Conservation (phyloP, 306 rosid genomes). For the Malus domestica region DNA sequence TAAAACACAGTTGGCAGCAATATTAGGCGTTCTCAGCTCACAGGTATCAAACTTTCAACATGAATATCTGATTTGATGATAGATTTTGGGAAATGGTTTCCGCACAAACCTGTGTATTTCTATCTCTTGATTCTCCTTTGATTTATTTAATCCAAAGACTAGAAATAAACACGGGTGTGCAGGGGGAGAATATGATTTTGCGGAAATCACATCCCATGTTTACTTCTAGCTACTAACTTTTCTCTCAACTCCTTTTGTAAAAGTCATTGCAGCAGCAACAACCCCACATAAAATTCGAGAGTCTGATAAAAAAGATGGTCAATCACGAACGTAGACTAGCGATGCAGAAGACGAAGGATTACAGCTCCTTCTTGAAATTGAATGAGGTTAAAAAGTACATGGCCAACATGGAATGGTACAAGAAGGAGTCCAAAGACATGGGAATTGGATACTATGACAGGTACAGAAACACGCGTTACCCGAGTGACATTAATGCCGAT, state of each 20-base stretch:
- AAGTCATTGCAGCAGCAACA: constrained; percentile 12
- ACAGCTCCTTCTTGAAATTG: constrained; percentile 23
- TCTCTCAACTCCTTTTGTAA: background rate
- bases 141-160: too few species aligned
- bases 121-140: too few species aligned
- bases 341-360: background rate
- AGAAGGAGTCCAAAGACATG: constrained; percentile 11
- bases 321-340: background rate
- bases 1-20: too few species aligned
- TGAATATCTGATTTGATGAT: too few species aligned
- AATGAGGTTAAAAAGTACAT: constrained; percentile 28
- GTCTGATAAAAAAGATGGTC: constrained; percentile 3
- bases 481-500: constrained; percentile 6
- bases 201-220: too few species aligned
- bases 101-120: too few species aligned
- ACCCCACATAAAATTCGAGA: background rate
- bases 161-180: too few species aligned
- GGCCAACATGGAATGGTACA: constrained; percentile 64
- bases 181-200: too few species aligned
- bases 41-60: too few species aligned
- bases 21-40: too few species aligned
- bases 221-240: background rate
- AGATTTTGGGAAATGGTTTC: too few species aligned
- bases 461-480: constrained; percentile 6
- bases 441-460: constrained; percentile 50